These are phyloP conservation scores for Neurospora sp. DNA, from an alignment of 495 filamentous ascomycete genomes.

Conservation along the genomic window DNA sequence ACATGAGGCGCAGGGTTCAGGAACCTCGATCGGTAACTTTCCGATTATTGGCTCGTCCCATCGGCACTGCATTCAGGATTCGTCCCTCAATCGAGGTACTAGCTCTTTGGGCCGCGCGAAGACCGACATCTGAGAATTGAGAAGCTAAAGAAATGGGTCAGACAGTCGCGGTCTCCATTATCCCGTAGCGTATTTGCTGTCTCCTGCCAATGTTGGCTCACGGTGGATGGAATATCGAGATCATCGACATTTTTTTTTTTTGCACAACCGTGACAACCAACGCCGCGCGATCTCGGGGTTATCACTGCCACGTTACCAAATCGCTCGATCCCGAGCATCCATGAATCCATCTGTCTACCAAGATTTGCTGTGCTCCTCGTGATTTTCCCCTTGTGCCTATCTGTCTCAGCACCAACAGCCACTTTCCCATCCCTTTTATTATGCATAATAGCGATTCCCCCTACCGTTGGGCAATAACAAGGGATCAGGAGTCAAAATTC, in stretches of 20 bases:
- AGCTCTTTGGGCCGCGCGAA: not conserved
- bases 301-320: not conserved
- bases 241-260: not conserved
- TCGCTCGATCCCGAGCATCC: not conserved
- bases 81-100: slow-evolving; percentile 1
- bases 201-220: not conserved
- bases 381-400: not conserved
- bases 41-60: slow-evolving; percentile 16
- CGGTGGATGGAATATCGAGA: not conserved
- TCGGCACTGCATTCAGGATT: slow-evolving; percentile 4
- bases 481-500: not conserved
- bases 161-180: not conserved
- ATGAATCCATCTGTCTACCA: not conserved
- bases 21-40: slow-evolving; percentile 11
- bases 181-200: not conserved
- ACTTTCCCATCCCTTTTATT: not conserved
- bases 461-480: not conserved
- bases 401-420: not conserved
- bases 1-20: slow-evolving; percentile 4
- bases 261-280: not conserved
- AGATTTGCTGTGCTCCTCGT: not conserved
- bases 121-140: not conserved
- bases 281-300: not conserved
- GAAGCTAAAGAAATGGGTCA: not conserved
- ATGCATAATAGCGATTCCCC: not conserved